Percentiles rank a stretch among this genome's conserved stretches.
These are phyloP conservation scores for Oidium heveae DNA, from an alignment of 2,329 filamentous ascomycete species.

Conservation along the genomic window DNA sequence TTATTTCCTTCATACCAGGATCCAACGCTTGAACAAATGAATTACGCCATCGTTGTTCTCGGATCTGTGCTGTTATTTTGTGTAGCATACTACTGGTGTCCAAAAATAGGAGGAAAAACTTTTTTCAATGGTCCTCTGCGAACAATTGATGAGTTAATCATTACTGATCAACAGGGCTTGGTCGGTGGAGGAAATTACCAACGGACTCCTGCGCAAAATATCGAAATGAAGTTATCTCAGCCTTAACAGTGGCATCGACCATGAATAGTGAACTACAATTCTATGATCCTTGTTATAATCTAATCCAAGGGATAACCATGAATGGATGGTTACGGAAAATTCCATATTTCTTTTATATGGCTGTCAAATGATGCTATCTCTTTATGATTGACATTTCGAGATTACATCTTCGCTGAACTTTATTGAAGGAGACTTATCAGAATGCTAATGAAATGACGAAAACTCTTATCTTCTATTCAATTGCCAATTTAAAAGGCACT, in stretches of 20 bases:
- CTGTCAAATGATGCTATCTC: too few species aligned
- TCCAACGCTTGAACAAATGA: conserved; percentile 11
- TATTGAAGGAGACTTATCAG: too few species aligned
- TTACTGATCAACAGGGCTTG: background rate
- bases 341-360: too few species aligned
- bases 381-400: too few species aligned
- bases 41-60: conserved; percentile 13
- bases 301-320: too few species aligned
- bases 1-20: conserved; percentile 11
- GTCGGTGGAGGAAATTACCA: background rate
- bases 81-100: conserved; percentile 12
- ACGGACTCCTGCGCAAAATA: background rate
- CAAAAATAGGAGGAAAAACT: conserved; percentile 11
- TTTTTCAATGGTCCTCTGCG: conserved; percentile 13
- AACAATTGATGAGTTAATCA: conserved; percentile 11
- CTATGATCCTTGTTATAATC: too few species aligned
- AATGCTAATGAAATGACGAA: too few species aligned
- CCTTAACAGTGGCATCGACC: background rate
- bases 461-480: too few species aligned
- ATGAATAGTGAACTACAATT: too few species aligned
- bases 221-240: background rate
- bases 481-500: too few species aligned
- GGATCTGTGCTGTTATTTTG: conserved; percentile 13
- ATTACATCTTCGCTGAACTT: too few species aligned
- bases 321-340: too few species aligned